phyloP scores from a whole-genome alignment of 441 rosid species.

The Croton laevigatus region DNA sequence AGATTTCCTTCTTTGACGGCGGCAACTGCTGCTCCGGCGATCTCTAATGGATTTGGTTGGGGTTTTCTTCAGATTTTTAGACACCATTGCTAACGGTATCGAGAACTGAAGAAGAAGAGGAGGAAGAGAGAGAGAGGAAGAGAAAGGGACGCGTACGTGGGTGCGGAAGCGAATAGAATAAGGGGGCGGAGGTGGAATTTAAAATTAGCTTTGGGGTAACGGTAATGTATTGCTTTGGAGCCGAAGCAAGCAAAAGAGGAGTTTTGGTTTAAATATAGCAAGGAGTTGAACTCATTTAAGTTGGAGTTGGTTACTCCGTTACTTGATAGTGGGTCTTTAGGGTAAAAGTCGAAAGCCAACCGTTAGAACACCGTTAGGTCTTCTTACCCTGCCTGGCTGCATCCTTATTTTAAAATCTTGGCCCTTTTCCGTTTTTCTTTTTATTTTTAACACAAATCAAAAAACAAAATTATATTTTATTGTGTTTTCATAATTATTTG shows the following conservation, averaged over 20 bases:
- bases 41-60: conserved; percentile 32
- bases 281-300: too few relatives aligned
- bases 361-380: neutral
- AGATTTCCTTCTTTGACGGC: conserved; percentile 37
- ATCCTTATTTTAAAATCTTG: neutral
- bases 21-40: conserved; percentile 12
- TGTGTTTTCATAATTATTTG: too few relatives aligned
- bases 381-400: conserved; percentile 1
- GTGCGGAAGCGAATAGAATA: neutral
- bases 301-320: neutral
- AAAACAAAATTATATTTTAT: too few relatives aligned
- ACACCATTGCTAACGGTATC: conserved; percentile 35
- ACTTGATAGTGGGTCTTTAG: neutral
- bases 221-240: conserved; percentile 45
- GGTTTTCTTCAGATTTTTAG: conserved; percentile 30
- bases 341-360: conserved; percentile 1
- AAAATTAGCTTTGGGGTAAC: conserved; percentile 49
- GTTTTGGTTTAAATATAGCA: neutral
- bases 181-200: conserved; percentile 5
- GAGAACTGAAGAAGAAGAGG: too few relatives aligned
- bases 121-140: neutral
- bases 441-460: too few relatives aligned
- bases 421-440: neutral
- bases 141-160: neutral
- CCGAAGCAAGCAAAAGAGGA: conserved; percentile 28